Base-by-base conservation (phyloP, 371 early-diverging fungal genomes). In the Mucor ambiguus region DNA sequence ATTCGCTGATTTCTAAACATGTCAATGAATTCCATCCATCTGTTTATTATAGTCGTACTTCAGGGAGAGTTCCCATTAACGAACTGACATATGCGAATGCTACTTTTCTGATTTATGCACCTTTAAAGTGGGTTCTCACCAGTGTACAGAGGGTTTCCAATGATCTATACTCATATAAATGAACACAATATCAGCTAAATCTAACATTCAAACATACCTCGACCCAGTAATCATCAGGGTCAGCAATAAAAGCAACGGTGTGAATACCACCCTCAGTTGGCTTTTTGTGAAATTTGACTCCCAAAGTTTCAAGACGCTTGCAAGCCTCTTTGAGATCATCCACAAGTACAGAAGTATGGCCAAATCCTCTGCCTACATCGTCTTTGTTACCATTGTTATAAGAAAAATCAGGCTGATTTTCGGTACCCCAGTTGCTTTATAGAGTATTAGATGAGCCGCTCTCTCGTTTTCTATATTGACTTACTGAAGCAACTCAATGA, bases 161-260 rank as follows among this genome's bases (percentile, higher is more conserved):
- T 46, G 22, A 46, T 46, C 46, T 46, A 46, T 11, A 33, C 10
- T 9, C 46, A 4, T 0, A 46, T 22, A 9, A 6, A 46, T 46
- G 0, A 4, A 22, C 9, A 20, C 22, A 22, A 10, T 9, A 20
- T 20, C 46, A 46, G 11, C 20, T 22, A 18, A 16, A 41, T 18
- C 5, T 4, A 5, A 10, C 2, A 35, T 8, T 9, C 46, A n/a
- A n/a, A 57, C 52, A 66, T 75, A 70, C 74, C 62, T 92, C 93
- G 61, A 93, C 76, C 88, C 93, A 93, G 75, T 95, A 95, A 66
- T 89, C 90, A 79, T 95, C 96, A 49, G 96, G 96, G 66, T 95
- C 96, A 57, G 87, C 74, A 55, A 92, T 86, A 69, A 95, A 95
- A 26, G 95, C 95, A 80, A 95, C 93, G 74, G 89, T 80, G 72